A percentile compares a stretch with the other conserved stretches of the same genome.
phyloP scores from a whole-genome alignment of 163 green algal genomes.

The Scenedesmus sp. region DNA sequence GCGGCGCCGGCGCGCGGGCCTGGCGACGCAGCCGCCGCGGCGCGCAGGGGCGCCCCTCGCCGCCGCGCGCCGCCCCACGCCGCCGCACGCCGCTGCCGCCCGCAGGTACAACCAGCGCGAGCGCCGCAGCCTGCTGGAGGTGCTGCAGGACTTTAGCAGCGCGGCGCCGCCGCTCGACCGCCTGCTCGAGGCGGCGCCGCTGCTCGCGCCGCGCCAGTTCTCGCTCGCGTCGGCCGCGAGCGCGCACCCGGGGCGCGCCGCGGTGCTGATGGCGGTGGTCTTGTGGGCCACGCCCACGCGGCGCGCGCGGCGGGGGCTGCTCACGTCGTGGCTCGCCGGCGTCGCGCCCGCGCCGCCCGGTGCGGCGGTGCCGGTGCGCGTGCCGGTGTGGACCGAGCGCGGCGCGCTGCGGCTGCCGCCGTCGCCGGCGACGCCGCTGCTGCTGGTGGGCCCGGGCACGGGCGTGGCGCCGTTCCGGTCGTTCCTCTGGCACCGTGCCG shows the following conservation, averaged over 20 bases:
- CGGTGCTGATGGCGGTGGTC: constrained; percentile 86
- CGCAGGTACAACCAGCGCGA: constrained; percentile 70
- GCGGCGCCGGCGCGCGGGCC: background rate
- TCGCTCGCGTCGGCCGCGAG: constrained; percentile 81
- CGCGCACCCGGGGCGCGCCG: constrained; percentile 56
- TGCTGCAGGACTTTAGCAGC: constrained; percentile 89
- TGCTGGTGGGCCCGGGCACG: constrained; percentile 91
- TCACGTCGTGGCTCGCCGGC: constrained; percentile 79
- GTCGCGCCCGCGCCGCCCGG: constrained; percentile 45
- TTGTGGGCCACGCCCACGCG: constrained; percentile 82
- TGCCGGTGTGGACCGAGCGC: constrained; percentile 80
- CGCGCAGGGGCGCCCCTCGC: too few species aligned
- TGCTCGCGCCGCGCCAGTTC: constrained; percentile 84
- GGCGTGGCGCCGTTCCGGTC: constrained; percentile 92
- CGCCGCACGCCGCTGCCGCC: too few species aligned
- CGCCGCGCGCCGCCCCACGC: too few species aligned
- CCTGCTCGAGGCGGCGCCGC: constrained; percentile 80
- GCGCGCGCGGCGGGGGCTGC: constrained; percentile 76
- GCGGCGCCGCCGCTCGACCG: constrained; percentile 76
- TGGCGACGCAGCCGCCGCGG: too few species aligned
- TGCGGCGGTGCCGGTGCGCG: background rate
- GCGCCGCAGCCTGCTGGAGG: constrained; percentile 82
- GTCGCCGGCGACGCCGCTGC: constrained; percentile 56
- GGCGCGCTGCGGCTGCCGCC: constrained; percentile 73
- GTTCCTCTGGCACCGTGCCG: constrained; percentile 81